Evolutionary conservation across 2,329 filamentous ascomycete genomes (phyloP).

Genomic region (Alternaria metachromatica): DNA sequence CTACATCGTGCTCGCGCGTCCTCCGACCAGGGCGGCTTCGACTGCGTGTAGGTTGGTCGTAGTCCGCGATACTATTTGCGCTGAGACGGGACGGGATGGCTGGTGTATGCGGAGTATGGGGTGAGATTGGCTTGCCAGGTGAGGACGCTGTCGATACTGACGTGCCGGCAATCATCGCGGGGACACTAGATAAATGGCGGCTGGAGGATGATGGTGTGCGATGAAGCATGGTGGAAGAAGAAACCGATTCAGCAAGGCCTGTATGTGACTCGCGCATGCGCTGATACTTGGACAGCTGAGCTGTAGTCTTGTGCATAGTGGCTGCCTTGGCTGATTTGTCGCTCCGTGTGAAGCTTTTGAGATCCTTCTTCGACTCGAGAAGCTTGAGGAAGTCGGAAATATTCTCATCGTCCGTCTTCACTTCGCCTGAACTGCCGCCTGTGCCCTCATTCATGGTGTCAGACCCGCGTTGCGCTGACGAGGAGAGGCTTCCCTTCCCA

Average conservation of each 20-base stretch:
- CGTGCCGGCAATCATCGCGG: slow-evolving; percentile 66
- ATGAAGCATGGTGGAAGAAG: slow-evolving; percentile 84
- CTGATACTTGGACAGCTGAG: slow-evolving; percentile 84
- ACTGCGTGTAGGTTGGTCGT: slow-evolving; percentile 53
- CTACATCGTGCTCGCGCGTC: slow-evolving; percentile 38
- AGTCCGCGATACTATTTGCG: slow-evolving; percentile 83
- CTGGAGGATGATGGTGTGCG: slow-evolving; percentile 79
- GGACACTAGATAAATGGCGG: slow-evolving; percentile 72
- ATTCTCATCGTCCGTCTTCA: slow-evolving; percentile 85
- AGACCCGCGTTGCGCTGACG: slow-evolving; percentile 76
- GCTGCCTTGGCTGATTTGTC: slow-evolving; percentile 66
- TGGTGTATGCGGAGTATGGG: slow-evolving; percentile 89
- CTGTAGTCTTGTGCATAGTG: slow-evolving; percentile 75
- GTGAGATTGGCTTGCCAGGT: slow-evolving; percentile 85
- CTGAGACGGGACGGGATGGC: slow-evolving; percentile 93
- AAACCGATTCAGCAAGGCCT: slow-evolving; percentile 89
- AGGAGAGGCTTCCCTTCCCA: slow-evolving; percentile 76
- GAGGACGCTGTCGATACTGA: slow-evolving; percentile 87
- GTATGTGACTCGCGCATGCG: slow-evolving; percentile 89
- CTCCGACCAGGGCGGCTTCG: slow-evolving; percentile 42
- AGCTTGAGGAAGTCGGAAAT: slow-evolving; percentile 92
- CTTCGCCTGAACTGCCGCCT: slow-evolving; percentile 68
- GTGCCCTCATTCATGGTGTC: slow-evolving; percentile 75
- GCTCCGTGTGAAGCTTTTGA: slow-evolving; percentile 77
- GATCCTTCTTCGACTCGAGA: slow-evolving; percentile 85